Evolutionary conservation across 805 yeast genomes (phyloP).

Genomic region (Candida jianshihensis): DNA sequence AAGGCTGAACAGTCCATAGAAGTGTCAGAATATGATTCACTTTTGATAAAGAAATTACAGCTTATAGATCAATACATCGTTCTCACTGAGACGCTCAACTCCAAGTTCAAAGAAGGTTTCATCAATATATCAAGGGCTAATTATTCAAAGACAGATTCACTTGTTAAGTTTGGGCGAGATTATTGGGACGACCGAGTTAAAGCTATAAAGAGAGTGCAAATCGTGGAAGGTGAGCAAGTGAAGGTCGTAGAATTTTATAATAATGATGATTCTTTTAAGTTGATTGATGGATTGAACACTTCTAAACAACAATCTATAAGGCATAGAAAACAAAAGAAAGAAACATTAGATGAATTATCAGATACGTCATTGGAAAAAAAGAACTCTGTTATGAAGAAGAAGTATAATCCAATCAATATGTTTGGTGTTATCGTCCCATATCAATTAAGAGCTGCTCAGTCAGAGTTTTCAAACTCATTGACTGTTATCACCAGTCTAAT

Average conservation of each 20-base stretch:
- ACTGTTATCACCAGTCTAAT: constrained; percentile 4
- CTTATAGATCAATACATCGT: constrained; percentile 10
- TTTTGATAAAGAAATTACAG: constrained; percentile 3
- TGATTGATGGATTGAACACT: too few species aligned
- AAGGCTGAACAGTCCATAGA: not conserved
- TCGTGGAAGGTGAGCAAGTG: constrained; percentile 1
- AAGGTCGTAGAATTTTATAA: not conserved
- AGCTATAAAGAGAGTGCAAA: constrained; percentile 16
- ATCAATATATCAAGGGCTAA: constrained; percentile 40
- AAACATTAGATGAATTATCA: not conserved
- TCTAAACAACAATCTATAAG: constrained; percentile 3
- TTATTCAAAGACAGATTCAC: constrained; percentile 23
- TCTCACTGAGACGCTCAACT: constrained; percentile 1
- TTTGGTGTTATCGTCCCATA: constrained; percentile 43
- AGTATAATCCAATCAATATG: constrained; percentile 34
- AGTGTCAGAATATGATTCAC: not conserved
- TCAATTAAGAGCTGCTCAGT: constrained; percentile 33
- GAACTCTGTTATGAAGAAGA: not conserved
- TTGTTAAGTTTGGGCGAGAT: constrained; percentile 32
- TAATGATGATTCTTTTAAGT: too few species aligned
- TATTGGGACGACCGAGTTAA: constrained; percentile 31
- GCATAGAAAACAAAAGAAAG: constrained; percentile 5
- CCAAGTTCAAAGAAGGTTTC: constrained; percentile 26
- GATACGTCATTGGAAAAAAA: not conserved
- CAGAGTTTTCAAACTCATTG: constrained; percentile 29